A percentile compares a stretch with the other conserved stretches of the same genome.
phyloP scores from a whole-genome alignment of 352 stramenopile genomes.

The Pythium brassicae region DNA sequence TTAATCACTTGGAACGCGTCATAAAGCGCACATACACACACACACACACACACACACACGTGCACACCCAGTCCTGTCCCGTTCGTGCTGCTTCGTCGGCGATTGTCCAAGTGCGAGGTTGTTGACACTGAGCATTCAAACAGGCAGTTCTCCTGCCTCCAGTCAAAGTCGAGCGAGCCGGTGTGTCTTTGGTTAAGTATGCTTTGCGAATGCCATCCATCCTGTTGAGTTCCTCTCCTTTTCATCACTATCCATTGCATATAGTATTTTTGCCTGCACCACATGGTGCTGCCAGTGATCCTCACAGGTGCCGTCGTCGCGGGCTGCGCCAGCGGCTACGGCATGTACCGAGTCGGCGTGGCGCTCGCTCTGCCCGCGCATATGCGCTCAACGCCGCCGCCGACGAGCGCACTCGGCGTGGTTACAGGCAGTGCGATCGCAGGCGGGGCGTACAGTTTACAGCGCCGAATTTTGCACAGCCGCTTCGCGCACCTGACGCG shows the following conservation, averaged over 20 bases:
- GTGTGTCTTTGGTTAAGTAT: constrained; percentile 6
- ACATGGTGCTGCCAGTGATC: constrained; percentile 73
- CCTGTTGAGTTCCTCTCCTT: background rate
- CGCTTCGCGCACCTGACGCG: constrained; percentile 61
- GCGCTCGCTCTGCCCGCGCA: constrained; percentile 33
- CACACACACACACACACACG: constrained; percentile 13
- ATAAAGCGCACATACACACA: constrained; percentile 1
- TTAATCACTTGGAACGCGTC: constrained; percentile 56
- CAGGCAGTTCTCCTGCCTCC: background rate
- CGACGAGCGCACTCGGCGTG: constrained; percentile 38
- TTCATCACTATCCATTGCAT: no score
- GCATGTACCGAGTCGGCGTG: constrained; percentile 65
- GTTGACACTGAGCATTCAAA: no score
- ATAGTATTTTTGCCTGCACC: no score
- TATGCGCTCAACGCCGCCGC: constrained; percentile 20
- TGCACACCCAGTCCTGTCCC: background rate
- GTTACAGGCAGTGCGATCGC: constrained; percentile 27
- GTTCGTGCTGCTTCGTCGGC: background rate
- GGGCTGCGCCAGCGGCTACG: constrained; percentile 47
- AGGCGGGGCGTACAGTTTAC: constrained; percentile 40
- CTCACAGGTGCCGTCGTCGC: constrained; percentile 45
- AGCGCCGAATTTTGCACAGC: constrained; percentile 47
- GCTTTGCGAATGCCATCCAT: background rate
- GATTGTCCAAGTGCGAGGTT: background rate
- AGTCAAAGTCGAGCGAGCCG: constrained; percentile 7